Conservation (phyloP, 768 basidiomycete genomes). For the Leccinum boreale region DNA sequence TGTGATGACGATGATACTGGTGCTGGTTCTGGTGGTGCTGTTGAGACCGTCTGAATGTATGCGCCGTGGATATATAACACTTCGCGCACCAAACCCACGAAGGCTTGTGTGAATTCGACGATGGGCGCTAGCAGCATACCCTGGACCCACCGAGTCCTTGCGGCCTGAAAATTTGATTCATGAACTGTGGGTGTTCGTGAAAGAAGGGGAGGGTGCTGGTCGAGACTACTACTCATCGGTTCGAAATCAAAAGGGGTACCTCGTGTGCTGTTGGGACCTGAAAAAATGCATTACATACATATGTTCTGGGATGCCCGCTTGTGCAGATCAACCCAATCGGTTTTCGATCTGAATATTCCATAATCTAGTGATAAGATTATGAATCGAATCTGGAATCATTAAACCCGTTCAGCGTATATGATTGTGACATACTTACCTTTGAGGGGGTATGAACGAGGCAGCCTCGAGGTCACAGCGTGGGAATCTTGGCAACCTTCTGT, state of each 20-base stretch:
- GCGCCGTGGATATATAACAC: neutral
- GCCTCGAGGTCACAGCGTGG: neutral
- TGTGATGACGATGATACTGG: neutral
- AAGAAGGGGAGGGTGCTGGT: neutral
- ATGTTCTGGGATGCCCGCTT: neutral
- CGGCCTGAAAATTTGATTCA: neutral
- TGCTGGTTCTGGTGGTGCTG: neutral
- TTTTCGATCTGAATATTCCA: neutral
- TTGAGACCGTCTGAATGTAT: neutral
- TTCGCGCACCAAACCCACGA: neutral
- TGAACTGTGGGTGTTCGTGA: neutral
- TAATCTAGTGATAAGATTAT: neutral
- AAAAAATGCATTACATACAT: no score
- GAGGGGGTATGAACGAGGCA: neutral
- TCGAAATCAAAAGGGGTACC: neutral
- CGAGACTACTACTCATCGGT: neutral
- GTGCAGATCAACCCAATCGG: neutral
- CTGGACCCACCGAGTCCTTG: neutral
- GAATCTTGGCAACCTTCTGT: neutral
- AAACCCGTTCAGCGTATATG: neutral
- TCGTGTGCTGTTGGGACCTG: neutral
- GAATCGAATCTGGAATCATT: neutral
- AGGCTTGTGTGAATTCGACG: neutral
- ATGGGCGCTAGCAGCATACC: neutral
- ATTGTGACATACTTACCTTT: neutral